phyloP scores from a whole-genome alignment of 164 flowering plant species.

The Stephania yunnanensis region DNA sequence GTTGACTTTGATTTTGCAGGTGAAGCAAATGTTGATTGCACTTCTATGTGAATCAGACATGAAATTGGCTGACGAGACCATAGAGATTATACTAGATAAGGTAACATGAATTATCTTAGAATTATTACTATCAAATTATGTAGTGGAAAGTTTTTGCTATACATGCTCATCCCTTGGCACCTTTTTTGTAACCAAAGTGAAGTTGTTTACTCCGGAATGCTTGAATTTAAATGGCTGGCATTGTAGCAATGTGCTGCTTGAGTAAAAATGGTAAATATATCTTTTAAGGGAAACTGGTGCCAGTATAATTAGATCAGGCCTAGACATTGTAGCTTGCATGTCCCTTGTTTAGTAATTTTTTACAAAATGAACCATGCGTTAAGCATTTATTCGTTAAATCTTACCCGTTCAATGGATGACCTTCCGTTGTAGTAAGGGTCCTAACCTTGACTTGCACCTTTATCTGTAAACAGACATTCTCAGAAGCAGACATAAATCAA shows the following conservation, averaged over 20 bases:
- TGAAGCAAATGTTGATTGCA: slow-evolving; percentile 94
- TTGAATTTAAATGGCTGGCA: background rate
- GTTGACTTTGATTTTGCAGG: slow-evolving; percentile 54
- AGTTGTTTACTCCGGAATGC: background rate
- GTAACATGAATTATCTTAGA: slow-evolving; percentile 25
- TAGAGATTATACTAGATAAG: slow-evolving; percentile 87
- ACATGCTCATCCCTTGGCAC: background rate
- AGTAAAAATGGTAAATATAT: no score
- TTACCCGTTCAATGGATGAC: background rate
- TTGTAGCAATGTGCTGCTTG: no score
- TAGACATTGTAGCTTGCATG: background rate
- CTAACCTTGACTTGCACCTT: background rate
- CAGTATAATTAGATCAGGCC: background rate
- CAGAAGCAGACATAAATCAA: slow-evolving; percentile 68
- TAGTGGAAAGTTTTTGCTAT: background rate
- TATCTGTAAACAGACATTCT: slow-evolving; percentile 55
- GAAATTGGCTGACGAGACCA: slow-evolving; percentile 90
- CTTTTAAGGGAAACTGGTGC: background rate
- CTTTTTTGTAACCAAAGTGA: background rate
- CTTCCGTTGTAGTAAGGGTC: background rate
- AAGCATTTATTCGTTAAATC: background rate
- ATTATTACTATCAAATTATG: background rate
- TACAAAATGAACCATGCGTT: background rate
- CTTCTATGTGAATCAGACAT: slow-evolving; percentile 88
- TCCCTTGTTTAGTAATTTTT: background rate